Conservation (phyloP, 306 rosid genomes). For the Glycyrrhiza uralensis region DNA sequence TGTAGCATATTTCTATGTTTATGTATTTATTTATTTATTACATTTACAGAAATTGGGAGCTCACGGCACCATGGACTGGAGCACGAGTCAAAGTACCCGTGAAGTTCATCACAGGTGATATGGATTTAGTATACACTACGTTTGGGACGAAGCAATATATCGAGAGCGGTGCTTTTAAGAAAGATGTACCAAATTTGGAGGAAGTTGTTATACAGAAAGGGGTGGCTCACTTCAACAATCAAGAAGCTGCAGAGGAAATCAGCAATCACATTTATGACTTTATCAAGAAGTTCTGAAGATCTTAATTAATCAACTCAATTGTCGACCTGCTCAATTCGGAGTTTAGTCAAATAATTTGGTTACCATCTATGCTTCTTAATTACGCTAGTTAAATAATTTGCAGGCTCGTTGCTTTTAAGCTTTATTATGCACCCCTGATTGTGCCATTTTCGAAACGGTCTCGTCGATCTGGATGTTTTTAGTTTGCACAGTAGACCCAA, state of each 20-base stretch:
- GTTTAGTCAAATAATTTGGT: background rate
- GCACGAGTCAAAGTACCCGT: constrained; percentile 18
- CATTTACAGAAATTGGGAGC: constrained; percentile 37
- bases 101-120: constrained; percentile 29
- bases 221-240: constrained; percentile 38
- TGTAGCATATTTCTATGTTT: background rate
- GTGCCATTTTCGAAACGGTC: no score
- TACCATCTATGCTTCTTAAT: background rate
- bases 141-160: constrained; percentile 12
- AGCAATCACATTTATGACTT: constrained; percentile 27
- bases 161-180: constrained; percentile 27
- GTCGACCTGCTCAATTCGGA: no score
- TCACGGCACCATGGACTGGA: constrained; percentile 31
- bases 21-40: background rate
- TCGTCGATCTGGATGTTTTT: no score
- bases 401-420: no score
- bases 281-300: constrained; percentile 14
- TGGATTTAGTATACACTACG: constrained; percentile 31
- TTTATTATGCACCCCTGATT: no score
- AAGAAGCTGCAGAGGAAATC: constrained; percentile 30
- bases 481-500: no score
- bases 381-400: no score
- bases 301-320: no score
- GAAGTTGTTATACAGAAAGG: constrained; percentile 34
- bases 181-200: constrained; percentile 39